Percentiles rank a stretch among this genome's conserved stretches.
Conservation (phyloP, 768 basidiomycete genomes). For the Kwoniella bestiolae region DNA sequence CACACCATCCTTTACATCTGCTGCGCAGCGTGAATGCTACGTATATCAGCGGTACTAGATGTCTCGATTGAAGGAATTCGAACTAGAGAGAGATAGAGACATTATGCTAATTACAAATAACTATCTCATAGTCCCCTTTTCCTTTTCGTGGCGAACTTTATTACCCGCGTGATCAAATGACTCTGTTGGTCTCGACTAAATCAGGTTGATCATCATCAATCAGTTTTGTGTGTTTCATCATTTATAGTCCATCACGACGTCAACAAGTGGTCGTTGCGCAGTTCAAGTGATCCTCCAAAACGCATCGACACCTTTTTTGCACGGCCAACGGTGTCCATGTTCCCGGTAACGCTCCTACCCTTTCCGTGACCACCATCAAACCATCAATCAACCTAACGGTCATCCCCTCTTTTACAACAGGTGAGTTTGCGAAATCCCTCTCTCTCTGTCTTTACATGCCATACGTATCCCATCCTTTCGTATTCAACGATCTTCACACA, state of each 20-base stretch:
- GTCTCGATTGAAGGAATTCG: not conserved
- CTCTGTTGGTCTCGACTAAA: not conserved
- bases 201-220: not conserved
- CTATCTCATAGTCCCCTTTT: not conserved
- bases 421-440: not conserved
- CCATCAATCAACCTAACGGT: not conserved
- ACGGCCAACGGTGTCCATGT: conserved; percentile 15
- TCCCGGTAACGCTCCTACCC: conserved; percentile 16
- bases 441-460: not conserved
- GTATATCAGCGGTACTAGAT: too few species aligned
- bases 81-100: not conserved
- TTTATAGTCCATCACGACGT: not conserved
- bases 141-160: not conserved
- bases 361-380: conserved; percentile 10
- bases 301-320: not conserved
- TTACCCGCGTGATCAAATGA: not conserved
- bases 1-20: not conserved
- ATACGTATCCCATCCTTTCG: not conserved
- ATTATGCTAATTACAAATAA: not conserved
- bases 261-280: conserved; percentile 1
- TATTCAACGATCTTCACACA: not conserved
- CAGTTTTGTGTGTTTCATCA: conserved; percentile 1
- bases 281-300: not conserved
- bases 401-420: not conserved
- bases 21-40: not conserved